Percentiles rank a stretch among this genome's conserved stretches.
Evolutionary conservation across 169 alveolate genomes (phyloP).

Genomic region (Plasmodium malariae): DNA sequence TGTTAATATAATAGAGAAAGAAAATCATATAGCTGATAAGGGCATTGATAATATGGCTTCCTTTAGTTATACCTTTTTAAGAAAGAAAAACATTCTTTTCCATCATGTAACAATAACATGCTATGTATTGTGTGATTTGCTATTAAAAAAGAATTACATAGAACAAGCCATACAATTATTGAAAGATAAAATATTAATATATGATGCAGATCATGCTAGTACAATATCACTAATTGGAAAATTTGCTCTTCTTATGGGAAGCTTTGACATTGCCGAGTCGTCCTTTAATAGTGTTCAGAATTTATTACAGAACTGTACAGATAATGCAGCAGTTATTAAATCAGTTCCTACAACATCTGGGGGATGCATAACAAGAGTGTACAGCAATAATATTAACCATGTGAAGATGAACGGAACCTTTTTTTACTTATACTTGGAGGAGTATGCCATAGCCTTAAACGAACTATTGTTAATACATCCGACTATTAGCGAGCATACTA

Average conservation of each 20-base stretch:
- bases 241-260: conserved; percentile 48
- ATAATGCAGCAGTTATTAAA: background rate
- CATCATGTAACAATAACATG: conserved; percentile 33
- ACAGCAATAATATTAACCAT: background rate
- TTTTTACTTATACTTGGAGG: conserved; percentile 34
- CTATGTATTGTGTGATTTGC: conserved; percentile 65
- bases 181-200: conserved; percentile 34
- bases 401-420: conserved; percentile 7
- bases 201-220: conserved; percentile 22
- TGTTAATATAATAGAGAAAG: background rate
- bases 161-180: conserved; percentile 67
- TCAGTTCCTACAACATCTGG: background rate
- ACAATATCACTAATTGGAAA: conserved; percentile 70
- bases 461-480: background rate
- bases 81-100: conserved; percentile 11
- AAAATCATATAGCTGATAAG: background rate
- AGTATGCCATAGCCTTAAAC: conserved; percentile 31
- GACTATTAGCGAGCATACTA: background rate
- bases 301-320: background rate
- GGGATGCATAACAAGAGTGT: background rate
- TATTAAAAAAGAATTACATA: conserved; percentile 60
- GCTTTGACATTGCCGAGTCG: conserved; percentile 17
- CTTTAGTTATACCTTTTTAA: background rate
- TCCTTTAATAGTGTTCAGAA: conserved; percentile 30
- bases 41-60: background rate